Conservation (phyloP, 441 rosid genomes). For the Gossypium gossypioides region DNA sequence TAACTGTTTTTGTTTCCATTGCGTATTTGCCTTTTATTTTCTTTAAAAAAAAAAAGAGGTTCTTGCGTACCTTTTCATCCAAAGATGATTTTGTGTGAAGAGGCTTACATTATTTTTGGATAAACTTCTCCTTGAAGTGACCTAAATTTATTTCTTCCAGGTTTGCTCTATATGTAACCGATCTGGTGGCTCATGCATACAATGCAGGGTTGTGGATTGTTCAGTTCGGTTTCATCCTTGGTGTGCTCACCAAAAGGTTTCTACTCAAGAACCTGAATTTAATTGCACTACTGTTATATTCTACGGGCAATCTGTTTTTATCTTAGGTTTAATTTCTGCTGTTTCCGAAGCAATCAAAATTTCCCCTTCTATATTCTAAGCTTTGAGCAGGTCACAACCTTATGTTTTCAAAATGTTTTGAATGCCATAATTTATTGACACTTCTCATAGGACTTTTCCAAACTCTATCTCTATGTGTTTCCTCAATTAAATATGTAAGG, state of each 20-base stretch:
- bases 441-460: background rate
- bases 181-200: slow-evolving; percentile 43
- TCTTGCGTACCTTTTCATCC: background rate
- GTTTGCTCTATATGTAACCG: slow-evolving; percentile 41
- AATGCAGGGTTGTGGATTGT: slow-evolving; percentile 39
- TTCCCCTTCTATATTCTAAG: background rate
- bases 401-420: background rate
- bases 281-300: background rate
- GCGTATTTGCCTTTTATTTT: background rate
- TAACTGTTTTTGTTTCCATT: background rate
- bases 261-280: background rate
- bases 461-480: background rate
- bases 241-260: slow-evolving; percentile 52
- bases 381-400: background rate
- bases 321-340: background rate
- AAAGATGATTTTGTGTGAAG: background rate
- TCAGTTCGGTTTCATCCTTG: slow-evolving; percentile 42
- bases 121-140: slow-evolving; percentile 4
- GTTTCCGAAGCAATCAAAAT: background rate
- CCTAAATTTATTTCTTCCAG: slow-evolving; percentile 20
- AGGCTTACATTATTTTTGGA: background rate
- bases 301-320: background rate
- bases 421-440: background rate
- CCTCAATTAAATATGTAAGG: background rate
- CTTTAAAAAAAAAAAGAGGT: background rate